Evolutionary conservation across 1,284 basidiomycete species (phyloP).

Genomic region (Boletus mariae): DNA sequence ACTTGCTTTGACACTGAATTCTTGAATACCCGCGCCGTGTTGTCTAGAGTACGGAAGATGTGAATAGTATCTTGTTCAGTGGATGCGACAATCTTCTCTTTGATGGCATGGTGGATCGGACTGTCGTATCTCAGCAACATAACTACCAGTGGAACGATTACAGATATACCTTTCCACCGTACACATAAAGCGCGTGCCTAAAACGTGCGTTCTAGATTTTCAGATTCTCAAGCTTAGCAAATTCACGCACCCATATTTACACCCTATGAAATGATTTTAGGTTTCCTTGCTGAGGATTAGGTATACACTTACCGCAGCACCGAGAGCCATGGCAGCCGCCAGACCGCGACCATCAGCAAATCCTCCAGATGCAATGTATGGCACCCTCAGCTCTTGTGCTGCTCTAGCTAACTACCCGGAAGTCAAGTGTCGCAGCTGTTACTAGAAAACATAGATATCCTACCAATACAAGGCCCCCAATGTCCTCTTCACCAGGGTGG

Average conservation of each 20-base stretch:
- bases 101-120: slow-evolving; percentile 88
- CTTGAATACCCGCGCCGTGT: slow-evolving; percentile 89
- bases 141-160: not conserved
- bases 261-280: slow-evolving; percentile 43
- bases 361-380: slow-evolving; percentile 89
- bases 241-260: slow-evolving; percentile 74
- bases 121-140: slow-evolving; percentile 33
- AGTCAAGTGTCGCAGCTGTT: not conserved
- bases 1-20: slow-evolving; percentile 82
- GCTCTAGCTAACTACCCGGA: slow-evolving; percentile 74
- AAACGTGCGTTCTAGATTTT: slow-evolving; percentile 3
- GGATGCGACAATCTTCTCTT: slow-evolving; percentile 82
- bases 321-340: slow-evolving; percentile 78
- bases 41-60: slow-evolving; percentile 85
- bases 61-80: slow-evolving; percentile 82
- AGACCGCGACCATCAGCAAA: slow-evolving; percentile 81
- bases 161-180: slow-evolving; percentile 62
- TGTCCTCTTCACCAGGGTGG: slow-evolving; percentile 94
- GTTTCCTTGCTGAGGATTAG: not conserved
- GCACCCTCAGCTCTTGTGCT: slow-evolving; percentile 78
- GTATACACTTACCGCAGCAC: slow-evolving; percentile 61
- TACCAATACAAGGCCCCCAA: slow-evolving; percentile 87
- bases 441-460: slow-evolving; percentile 16
- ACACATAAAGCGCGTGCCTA: slow-evolving; percentile 85
- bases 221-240: not conserved